A percentile compares a stretch with the other conserved stretches of the same genome.
phyloP scores from a whole-genome alignment of 306 rosid genomes.

The Styphnolobium japonicum region DNA sequence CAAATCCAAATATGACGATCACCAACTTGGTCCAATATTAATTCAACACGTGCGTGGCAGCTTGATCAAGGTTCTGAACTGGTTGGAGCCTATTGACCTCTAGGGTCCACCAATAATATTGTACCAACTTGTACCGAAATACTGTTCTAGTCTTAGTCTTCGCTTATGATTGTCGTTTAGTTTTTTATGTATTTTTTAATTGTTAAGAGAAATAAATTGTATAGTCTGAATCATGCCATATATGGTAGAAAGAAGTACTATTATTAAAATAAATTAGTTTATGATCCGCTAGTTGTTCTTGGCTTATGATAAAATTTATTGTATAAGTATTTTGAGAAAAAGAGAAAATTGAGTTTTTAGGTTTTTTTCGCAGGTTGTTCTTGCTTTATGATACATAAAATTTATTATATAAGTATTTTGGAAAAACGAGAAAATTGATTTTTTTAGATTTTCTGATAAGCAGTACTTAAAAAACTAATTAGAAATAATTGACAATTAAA shows the following conservation, averaged over 20 bases:
- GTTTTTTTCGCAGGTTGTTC: too few relatives aligned
- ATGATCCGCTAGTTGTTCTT: too few relatives aligned
- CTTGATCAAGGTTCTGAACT: neutral
- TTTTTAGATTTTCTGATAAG: too few relatives aligned
- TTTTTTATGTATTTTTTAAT: neutral
- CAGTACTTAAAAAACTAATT: too few relatives aligned
- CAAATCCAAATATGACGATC: neutral
- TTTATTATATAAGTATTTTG: too few relatives aligned
- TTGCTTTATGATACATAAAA: too few relatives aligned
- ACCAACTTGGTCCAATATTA: slow-evolving; percentile 22
- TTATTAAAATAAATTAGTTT: neutral
- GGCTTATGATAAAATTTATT: too few relatives aligned
- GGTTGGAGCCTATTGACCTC: slow-evolving; percentile 7
- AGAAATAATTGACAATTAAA: neutral
- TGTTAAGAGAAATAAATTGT: too few relatives aligned
- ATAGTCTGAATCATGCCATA: neutral
- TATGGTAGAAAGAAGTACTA: neutral
- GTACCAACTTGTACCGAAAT: neutral
- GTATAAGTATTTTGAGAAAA: too few relatives aligned
- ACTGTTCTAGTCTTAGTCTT: neutral
- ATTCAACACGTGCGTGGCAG: slow-evolving; percentile 39
- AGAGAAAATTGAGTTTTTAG: too few relatives aligned
- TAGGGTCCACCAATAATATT: slow-evolving; percentile 20
- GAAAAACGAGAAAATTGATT: too few relatives aligned
- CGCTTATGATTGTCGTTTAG: neutral